These are phyloP conservation scores for Rubroshorea leprosula DNA, from an alignment of 345 rosid species.

Conservation along the genomic window DNA sequence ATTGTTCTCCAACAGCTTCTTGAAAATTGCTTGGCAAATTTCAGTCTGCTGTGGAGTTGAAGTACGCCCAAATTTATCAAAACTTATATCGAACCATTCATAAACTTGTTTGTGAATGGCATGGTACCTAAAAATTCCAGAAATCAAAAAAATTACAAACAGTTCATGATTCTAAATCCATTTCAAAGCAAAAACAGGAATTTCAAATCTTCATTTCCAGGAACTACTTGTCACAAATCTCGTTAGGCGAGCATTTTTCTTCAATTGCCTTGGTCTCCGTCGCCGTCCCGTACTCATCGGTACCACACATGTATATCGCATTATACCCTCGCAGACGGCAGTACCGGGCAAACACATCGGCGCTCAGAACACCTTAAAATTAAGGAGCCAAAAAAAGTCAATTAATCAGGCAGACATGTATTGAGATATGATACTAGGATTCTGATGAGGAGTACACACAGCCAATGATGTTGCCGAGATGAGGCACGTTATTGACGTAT, in stretches of 20 bases:
- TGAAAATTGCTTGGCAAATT: conserved; percentile 86
- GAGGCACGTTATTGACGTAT: conserved; percentile 94
- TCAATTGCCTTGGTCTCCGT: conserved; percentile 93
- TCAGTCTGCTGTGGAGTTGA: conserved; percentile 81
- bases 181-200: no score
- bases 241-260: conserved; percentile 73
- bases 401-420: neutral
- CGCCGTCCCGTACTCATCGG: conserved; percentile 96
- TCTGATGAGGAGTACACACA: conserved; percentile 21
- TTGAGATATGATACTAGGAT: neutral
- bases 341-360: conserved; percentile 84
- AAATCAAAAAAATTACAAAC: conserved; percentile 6
- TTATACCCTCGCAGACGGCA: conserved; percentile 93
- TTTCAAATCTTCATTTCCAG: no score
- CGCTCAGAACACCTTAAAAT: conserved; percentile 68
- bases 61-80: conserved; percentile 95
- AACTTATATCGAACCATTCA: conserved; percentile 87
- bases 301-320: conserved; percentile 74
- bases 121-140: conserved; percentile 51
- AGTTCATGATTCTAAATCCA: no score
- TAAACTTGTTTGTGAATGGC: conserved; percentile 84
- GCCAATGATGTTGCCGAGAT: conserved; percentile 94
- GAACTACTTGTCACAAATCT: conserved; percentile 91
- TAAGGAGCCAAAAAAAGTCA: neutral
- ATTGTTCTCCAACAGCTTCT: conserved; percentile 67